Evolutionary conservation across 2,329 filamentous ascomycete genomes (phyloP).

Genomic region (Trichoderma asperellum): DNA sequence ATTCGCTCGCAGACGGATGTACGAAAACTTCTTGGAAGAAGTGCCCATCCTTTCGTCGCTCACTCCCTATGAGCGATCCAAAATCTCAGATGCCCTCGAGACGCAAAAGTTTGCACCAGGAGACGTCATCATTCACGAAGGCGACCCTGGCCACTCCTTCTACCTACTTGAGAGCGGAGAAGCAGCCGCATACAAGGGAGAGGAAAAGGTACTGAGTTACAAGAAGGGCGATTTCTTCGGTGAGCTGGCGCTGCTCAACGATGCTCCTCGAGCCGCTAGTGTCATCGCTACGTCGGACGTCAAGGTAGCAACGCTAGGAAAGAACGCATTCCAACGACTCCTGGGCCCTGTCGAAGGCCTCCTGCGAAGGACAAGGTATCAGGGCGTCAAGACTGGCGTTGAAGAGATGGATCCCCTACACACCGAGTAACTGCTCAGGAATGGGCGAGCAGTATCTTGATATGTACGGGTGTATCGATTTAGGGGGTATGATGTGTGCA

Average conservation of each 20-base stretch:
- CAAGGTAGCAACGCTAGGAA: conserved; percentile 90
- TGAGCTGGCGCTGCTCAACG: conserved; percentile 89
- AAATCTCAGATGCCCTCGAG: conserved; percentile 95
- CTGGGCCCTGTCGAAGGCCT: conserved; percentile 92
- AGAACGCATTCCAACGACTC: conserved; percentile 91
- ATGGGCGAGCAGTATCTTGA: neutral
- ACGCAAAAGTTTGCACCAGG: conserved; percentile 82
- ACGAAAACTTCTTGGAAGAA: conserved; percentile 94
- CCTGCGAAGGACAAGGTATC: conserved; percentile 77
- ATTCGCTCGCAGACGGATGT: conserved; percentile 93
- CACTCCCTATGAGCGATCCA: conserved; percentile 90
- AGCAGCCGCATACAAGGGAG: conserved; percentile 84
- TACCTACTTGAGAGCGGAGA: conserved; percentile 88
- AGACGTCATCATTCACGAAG: conserved; percentile 85
- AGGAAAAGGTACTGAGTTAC: conserved; percentile 77
- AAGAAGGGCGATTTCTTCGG: conserved; percentile 96
- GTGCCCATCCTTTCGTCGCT: conserved; percentile 83
- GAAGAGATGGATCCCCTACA: conserved; percentile 71
- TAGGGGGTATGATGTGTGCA: conserved; percentile 11
- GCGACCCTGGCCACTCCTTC: conserved; percentile 89
- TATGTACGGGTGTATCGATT: conserved; percentile 1
- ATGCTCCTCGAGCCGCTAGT: conserved; percentile 89
- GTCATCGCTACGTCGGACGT: conserved; percentile 83
- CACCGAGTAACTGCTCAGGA: conserved; percentile 35
- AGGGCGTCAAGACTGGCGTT: conserved; percentile 62